Conservation (phyloP, 116 monocot genomes). For the Thalassia testudinum region DNA sequence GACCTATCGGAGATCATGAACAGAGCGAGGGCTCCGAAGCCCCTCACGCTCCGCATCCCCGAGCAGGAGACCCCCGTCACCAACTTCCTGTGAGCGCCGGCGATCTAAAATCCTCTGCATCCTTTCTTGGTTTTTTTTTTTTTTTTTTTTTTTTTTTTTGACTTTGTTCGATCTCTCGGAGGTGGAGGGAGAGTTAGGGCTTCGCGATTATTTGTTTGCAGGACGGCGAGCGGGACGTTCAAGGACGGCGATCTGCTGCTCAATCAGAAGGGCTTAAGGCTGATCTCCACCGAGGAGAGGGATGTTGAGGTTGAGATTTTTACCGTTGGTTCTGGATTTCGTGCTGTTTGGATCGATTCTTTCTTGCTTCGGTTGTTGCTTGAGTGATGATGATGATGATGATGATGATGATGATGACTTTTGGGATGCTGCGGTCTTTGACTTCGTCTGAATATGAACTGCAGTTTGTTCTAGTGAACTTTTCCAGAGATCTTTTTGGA, state of each 20-base stretch:
- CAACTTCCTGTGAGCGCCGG: conserved; percentile 53
- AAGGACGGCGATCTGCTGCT: conserved; percentile 75
- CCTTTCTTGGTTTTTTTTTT: background rate
- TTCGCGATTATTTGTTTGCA: too few species aligned
- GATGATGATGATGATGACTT: too few species aligned
- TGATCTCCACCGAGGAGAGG: conserved; percentile 45
- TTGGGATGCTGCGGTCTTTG: too few species aligned
- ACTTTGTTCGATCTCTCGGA: background rate
- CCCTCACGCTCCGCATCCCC: conserved; percentile 62
- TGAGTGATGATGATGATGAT: too few species aligned
- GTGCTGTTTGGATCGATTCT: too few species aligned
- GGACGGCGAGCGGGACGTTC: conserved; percentile 96
- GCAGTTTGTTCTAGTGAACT: too few species aligned
- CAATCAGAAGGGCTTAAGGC: conserved; percentile 62
- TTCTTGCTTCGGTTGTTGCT: too few species aligned
- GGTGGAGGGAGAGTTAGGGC: too few species aligned
- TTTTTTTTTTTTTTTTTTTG: background rate
- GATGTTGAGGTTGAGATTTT: conserved; percentile 17
- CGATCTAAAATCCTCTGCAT: background rate
- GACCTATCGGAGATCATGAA: conserved; percentile 28
- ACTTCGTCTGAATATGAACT: too few species aligned
- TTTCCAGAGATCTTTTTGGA: too few species aligned
- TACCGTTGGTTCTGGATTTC: too few species aligned
- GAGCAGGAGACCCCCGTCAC: conserved; percentile 61
- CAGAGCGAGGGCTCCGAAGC: conserved; percentile 35